These are phyloP conservation scores for Auriculariales sp. DNA, from an alignment of 768 basidiomycete genomes.

Conservation along the genomic window DNA sequence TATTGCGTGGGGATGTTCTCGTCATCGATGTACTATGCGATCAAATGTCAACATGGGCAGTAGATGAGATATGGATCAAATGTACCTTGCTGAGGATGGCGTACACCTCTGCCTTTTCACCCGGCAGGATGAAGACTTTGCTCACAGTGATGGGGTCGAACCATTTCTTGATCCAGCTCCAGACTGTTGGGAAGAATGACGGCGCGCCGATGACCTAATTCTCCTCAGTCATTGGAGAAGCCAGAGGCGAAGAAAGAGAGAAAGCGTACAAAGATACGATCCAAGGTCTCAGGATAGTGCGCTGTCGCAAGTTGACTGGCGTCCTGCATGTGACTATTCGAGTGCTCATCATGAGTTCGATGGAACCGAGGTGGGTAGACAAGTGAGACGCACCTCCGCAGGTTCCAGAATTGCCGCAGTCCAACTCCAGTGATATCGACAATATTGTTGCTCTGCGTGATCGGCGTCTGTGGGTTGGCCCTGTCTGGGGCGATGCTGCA, in stretches of 20 bases:
- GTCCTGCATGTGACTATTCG: slow-evolving; percentile 60
- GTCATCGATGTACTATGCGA: slow-evolving; percentile 32
- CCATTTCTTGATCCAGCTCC: slow-evolving; percentile 80
- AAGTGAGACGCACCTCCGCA: no score
- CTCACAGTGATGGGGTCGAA: slow-evolving; percentile 66
- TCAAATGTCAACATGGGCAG: no score
- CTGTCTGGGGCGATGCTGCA: slow-evolving; percentile 44
- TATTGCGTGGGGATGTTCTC: slow-evolving; percentile 50
- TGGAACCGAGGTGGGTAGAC: no score
- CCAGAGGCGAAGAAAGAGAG: background rate
- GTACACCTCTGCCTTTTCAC: background rate
- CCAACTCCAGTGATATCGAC: slow-evolving; percentile 58
- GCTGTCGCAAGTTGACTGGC: slow-evolving; percentile 61
- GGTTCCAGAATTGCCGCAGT: slow-evolving; percentile 49
- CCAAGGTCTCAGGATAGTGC: slow-evolving; percentile 70
- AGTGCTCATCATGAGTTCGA: no score
- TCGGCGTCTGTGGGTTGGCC: slow-evolving; percentile 30
- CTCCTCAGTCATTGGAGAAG: no score
- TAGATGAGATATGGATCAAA: slow-evolving; percentile 3
- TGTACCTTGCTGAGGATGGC: background rate
- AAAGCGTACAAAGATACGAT: slow-evolving; percentile 29
- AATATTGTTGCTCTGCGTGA: slow-evolving; percentile 41
- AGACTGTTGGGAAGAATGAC: slow-evolving; percentile 67
- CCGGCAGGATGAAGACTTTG: slow-evolving; percentile 55
- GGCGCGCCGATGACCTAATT: slow-evolving; percentile 63